phyloP scores from a whole-genome alignment of 352 stramenopile species.

The Phytophthora sp. region DNA sequence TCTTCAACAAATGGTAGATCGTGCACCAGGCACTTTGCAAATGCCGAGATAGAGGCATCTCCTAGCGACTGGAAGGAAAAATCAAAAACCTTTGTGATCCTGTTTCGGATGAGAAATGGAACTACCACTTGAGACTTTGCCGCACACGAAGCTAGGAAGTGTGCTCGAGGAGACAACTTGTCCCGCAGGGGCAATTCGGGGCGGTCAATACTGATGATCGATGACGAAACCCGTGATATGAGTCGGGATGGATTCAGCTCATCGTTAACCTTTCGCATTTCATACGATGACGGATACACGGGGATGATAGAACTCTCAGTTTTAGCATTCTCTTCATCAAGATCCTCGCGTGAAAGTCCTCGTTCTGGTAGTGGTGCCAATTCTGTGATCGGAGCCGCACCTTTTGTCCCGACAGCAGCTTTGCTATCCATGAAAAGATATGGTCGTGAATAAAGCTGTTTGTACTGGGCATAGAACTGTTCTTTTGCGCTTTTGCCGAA shows the following conservation, averaged over 20 bases:
- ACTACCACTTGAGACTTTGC: slow-evolving; percentile 58
- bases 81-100: slow-evolving; percentile 74
- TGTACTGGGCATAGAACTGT: slow-evolving; percentile 71
- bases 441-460: slow-evolving; percentile 60
- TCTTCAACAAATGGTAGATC: slow-evolving; percentile 75
- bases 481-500: slow-evolving; percentile 63
- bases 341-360: slow-evolving; percentile 7
- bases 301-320: slow-evolving; percentile 38
- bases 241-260: slow-evolving; percentile 30
- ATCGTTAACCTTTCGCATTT: slow-evolving; percentile 47
- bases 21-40: slow-evolving; percentile 61
- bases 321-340: slow-evolving; percentile 14
- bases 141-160: slow-evolving; percentile 63
- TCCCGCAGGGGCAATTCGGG: slow-evolving; percentile 33
- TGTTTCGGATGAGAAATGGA: slow-evolving; percentile 66
- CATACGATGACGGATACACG: slow-evolving; percentile 44
- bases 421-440: slow-evolving; percentile 65
- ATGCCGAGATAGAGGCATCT: slow-evolving; percentile 67
- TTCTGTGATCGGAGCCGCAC: not conserved
- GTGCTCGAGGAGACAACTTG: slow-evolving; percentile 65
- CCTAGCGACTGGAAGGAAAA: slow-evolving; percentile 86
- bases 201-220: slow-evolving; percentile 14
- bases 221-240: slow-evolving; percentile 1
- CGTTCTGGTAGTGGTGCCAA: not conserved
- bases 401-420: not conserved